Evolutionary conservation across 139 green algal genomes (phyloP), one percentile per base, ranked within the genome.

Genomic region (Monoraphidium neglectum): DNA sequence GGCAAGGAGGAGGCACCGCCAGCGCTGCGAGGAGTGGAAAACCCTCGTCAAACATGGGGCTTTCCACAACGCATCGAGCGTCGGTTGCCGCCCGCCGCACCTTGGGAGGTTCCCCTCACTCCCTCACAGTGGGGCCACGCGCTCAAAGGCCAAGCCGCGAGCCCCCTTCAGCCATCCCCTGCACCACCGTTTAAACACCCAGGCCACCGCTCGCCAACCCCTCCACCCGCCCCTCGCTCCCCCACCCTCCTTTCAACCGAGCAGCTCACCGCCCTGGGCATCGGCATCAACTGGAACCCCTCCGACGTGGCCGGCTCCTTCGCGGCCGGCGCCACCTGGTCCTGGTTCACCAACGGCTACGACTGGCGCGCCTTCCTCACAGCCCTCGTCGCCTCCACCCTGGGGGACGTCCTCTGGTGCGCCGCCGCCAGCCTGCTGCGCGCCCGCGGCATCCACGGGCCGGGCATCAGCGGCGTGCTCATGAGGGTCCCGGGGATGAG

Each of bases 351-450:
- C 21, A 70, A 80, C 59, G 38, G 37, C 40, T 90, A 85, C 54
- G 85, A 90, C 59, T 90, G 81, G 71, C 75, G 72, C 30, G 63
- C 68, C 12, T 90, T 90, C 73, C 32, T 88, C 2, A 61, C 86
- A 2, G 82, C 82, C 1, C 65, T 88, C 16, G 68, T 67, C 13
- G 73, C 72, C 33, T 87, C 85, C 1, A 13, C 82, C 1, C 61
- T 49, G 8, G 68, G 68, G 18, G 68, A 82, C 62, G 2, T 75
- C 0, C 6, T 81, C 23, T 80, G 75, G 75, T 68, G 33, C 30
- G 38, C 30, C 15, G 23, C 12, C 33, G 66, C 75, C 10, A 70
- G 37, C 28, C 18, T 28, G n/a, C 2, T 61, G 23, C 16, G 40
- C 10, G 24, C n/a, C 10, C 12, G 2, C 23, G 65, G 75, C 1